phyloP scores from a whole-genome alignment of 352 stramenopile genomes.

The Salisapilia sapeloensis region DNA sequence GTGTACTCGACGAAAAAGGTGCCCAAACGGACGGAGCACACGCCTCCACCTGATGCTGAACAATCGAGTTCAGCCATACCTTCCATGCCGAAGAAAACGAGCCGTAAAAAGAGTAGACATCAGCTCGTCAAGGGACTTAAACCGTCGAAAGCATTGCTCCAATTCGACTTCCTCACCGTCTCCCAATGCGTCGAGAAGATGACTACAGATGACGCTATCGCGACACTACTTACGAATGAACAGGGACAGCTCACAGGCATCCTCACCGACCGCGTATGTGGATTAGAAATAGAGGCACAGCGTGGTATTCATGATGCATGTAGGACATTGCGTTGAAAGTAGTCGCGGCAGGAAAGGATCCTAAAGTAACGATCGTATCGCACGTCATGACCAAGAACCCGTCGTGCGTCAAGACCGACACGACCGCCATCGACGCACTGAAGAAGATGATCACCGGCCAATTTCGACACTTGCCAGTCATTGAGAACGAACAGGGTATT shows the following conservation, averaged over 20 bases:
- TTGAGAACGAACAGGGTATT: constrained; percentile 68
- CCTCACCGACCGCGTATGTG: constrained; percentile 81
- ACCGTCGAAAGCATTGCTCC: constrained; percentile 47
- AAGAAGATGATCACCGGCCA: constrained; percentile 93
- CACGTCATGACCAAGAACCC: constrained; percentile 93
- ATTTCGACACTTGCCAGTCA: constrained; percentile 94
- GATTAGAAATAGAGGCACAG: neutral
- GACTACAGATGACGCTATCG: constrained; percentile 81
- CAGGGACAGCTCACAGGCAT: constrained; percentile 88
- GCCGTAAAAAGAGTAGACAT: too few relatives aligned
- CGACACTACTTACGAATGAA: constrained; percentile 82
- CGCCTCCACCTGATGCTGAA: too few relatives aligned
- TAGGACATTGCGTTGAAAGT: constrained; percentile 90
- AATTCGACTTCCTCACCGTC: constrained; percentile 51
- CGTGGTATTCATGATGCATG: neutral
- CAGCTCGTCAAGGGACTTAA: constrained; percentile 47
- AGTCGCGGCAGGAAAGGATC: constrained; percentile 78
- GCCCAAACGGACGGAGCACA: too few relatives aligned
- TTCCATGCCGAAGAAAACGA: too few relatives aligned
- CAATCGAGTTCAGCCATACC: too few relatives aligned
- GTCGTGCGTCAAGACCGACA: constrained; percentile 85
- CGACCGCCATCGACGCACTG: constrained; percentile 91
- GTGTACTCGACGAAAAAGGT: too few relatives aligned
- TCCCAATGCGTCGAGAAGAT: constrained; percentile 72
- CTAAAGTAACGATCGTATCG: constrained; percentile 50